Conservation (phyloP, 331 rosid species). For the Ulmus americana region DNA sequence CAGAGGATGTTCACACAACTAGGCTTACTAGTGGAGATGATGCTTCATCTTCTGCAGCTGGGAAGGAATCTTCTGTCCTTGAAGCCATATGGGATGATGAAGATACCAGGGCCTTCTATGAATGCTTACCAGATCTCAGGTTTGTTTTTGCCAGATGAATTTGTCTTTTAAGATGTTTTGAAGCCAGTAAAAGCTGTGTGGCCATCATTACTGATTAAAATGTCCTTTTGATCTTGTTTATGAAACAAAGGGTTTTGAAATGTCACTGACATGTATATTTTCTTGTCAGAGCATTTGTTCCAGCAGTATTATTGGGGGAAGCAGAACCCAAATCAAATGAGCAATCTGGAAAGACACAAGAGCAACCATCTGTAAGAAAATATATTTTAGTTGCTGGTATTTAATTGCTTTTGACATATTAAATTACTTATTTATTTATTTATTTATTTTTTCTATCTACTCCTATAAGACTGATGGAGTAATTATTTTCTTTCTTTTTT, state of each 20-base stretch:
- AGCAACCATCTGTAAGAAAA: conserved; percentile 67
- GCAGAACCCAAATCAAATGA: conserved; percentile 70
- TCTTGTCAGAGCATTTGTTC: conserved; percentile 86
- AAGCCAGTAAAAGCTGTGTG: neutral
- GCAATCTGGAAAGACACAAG: conserved; percentile 67
- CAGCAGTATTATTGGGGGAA: conserved; percentile 96
- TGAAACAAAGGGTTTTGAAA: neutral
- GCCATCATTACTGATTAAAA: neutral
- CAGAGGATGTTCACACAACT: conserved; percentile 96
- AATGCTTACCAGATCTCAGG: conserved; percentile 98
- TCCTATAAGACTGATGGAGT: neutral
- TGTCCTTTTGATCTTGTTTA: neutral
- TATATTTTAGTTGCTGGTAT: neutral
- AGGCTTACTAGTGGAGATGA: conserved; percentile 90
- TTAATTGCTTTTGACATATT: neutral
- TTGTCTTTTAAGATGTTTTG: neutral
- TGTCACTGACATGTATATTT: conserved; percentile 14
- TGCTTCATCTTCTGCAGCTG: conserved; percentile 63
- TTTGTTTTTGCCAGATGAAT: conserved; percentile 32
- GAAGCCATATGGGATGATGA: conserved; percentile 98
- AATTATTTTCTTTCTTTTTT: neutral
- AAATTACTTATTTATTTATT: conserved; percentile 6
- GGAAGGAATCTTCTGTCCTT: conserved; percentile 76
- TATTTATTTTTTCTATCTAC: too few species aligned
- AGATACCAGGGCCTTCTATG: conserved; percentile 89